Base-by-base conservation (phyloP, 176 grass and related monocot species). In the Lolium perenne region DNA sequence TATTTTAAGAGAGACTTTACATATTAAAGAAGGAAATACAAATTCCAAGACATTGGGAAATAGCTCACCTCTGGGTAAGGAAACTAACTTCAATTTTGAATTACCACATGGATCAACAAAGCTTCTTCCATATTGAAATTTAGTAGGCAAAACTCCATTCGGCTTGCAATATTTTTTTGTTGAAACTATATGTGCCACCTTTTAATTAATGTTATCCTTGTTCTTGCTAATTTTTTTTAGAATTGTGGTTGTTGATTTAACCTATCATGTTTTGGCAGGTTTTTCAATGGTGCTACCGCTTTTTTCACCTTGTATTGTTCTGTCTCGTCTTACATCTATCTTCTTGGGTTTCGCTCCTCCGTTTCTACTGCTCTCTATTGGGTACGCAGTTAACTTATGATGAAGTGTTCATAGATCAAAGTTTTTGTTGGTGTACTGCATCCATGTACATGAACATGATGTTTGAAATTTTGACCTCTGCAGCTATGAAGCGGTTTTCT, bases 401-500 rank as follows among this genome's bases (percentile, higher is more conserved):
- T 66, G 15, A 78, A 20, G 53, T 63, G 15, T 81, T 83, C 17
- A 80, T 61, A 76, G 70, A 80, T 38, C 6, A 48, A 72, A 57
- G 7, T 70, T 71, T 74, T 69, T 82, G 51, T 66, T 84, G 20
- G 11, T 72, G 6, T 85, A 78, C 26, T 32, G 25, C 62, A 65
- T 85, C 38, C 79, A 46, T 84, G 50, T 75, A 51, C 40, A 61
- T 76, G 49, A 61, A 85, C 79, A 55, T 66, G 59, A 38, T 62
- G 22, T 53, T 74, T 62, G 76, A 68, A 57, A 46, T 54, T 23
- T 82, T 56, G 45, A 86, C 67, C 18, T 77, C 26, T 86, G 81
- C 88, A 98, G 95, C 58, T 98, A 98, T 91, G 95, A 98, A 85
- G 93, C 95, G 69, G 89, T 98, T 80, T 98, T 98, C 89, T 98